Evolutionary conservation across 2,329 filamentous ascomycete species (phyloP).

Genomic region (Mycocentrospora acerina): DNA sequence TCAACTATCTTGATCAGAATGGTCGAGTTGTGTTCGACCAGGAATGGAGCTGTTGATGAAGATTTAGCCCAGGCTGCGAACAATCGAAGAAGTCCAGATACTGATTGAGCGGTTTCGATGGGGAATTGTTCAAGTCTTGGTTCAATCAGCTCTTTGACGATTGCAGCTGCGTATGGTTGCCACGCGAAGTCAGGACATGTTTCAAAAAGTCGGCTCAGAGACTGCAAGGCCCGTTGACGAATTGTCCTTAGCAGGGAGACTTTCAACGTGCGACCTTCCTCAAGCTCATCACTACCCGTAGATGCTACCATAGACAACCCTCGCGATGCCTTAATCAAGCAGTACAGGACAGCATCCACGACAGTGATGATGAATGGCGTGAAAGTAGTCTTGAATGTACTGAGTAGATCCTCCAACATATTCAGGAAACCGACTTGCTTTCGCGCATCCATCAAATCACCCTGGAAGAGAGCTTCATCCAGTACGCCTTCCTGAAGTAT

Average conservation of each 20-base stretch:
- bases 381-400: conserved; percentile 76
- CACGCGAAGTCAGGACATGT: conserved; percentile 72
- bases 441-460: conserved; percentile 64
- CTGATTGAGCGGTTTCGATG: conserved; percentile 81
- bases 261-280: conserved; percentile 31
- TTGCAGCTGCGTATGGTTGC: conserved; percentile 66
- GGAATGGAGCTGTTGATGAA: conserved; percentile 65
- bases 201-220: conserved; percentile 74
- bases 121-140: conserved; percentile 78
- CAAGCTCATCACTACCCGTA: conserved; percentile 29
- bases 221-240: conserved; percentile 76
- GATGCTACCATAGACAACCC: conserved; percentile 35
- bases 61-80: conserved; percentile 79
- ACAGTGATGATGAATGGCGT: conserved; percentile 67
- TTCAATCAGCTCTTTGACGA: conserved; percentile 74
- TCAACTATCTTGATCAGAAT: conserved; percentile 72
- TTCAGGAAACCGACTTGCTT: conserved; percentile 91
- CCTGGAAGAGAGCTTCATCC: conserved; percentile 46
- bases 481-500: conserved; percentile 56
- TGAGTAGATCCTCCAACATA: conserved; percentile 85
- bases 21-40: conserved; percentile 61
- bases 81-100: conserved; percentile 79
- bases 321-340: conserved; percentile 67
- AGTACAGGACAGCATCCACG: conserved; percentile 78
- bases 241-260: conserved; percentile 65